Percentiles rank a stretch among this genome's conserved stretches.
Evolutionary conservation across 129 eudicot species (phyloP).

Genomic region (Flaveria robusta): DNA sequence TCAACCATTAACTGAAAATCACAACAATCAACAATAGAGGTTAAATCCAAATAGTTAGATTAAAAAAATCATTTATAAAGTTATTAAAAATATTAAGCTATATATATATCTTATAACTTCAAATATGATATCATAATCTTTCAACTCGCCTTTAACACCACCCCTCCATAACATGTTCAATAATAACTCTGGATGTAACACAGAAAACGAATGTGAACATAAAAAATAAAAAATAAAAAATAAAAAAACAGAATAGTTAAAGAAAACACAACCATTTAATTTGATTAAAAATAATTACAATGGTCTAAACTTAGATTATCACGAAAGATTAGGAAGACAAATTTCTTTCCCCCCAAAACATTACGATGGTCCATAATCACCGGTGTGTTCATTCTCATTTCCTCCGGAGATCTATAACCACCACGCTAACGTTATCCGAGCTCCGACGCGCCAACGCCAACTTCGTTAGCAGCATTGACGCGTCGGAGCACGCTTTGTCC

Average conservation of each 20-base stretch:
- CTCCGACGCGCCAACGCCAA: slow-evolving; percentile 83
- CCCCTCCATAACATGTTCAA: too few species aligned
- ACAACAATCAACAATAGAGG: neutral
- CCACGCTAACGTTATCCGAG: slow-evolving; percentile 75
- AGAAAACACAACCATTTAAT: slow-evolving; percentile 30
- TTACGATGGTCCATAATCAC: neutral
- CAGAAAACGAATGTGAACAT: too few species aligned
- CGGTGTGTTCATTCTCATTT: slow-evolving; percentile 21
- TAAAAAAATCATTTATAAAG: neutral
- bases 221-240: neutral
- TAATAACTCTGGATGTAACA: too few species aligned
- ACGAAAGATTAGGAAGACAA: slow-evolving; percentile 10
- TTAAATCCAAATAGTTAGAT: neutral
- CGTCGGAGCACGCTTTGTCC: slow-evolving; percentile 66
- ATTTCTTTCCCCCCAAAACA: slow-evolving; percentile 16
- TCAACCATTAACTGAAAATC: neutral
- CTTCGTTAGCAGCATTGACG: slow-evolving; percentile 63
- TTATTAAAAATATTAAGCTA: neutral
- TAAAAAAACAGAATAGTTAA: neutral
- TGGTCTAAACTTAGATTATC: slow-evolving; percentile 31
- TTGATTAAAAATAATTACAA: slow-evolving; percentile 39
- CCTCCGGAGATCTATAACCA: slow-evolving; percentile 74
- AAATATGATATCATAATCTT: neutral
- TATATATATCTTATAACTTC: neutral
- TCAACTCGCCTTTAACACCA: neutral